A percentile compares a stretch with the other conserved stretches of the same genome.
These are phyloP conservation scores for Sherardia arvensis DNA, from an alignment of 257 asterid species.

Conservation along the genomic window DNA sequence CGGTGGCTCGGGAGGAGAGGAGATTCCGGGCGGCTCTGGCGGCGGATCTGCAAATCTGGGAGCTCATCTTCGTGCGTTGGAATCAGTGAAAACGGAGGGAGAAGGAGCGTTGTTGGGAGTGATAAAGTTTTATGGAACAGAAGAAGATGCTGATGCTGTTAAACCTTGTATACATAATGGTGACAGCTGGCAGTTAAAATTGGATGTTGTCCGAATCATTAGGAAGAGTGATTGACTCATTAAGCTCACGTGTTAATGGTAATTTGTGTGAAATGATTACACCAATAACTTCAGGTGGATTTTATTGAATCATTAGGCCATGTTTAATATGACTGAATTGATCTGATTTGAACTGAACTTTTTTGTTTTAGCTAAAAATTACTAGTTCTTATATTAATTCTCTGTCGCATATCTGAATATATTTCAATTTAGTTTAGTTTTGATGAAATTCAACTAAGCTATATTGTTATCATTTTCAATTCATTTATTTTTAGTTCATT, in stretches of 20 bases:
- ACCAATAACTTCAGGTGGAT: background rate
- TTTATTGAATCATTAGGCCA: no score
- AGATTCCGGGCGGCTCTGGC: constrained; percentile 48
- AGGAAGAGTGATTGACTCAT: background rate
- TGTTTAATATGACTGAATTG: no score
- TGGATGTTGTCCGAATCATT: background rate
- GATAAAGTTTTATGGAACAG: background rate
- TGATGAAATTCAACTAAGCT: no score
- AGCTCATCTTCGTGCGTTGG: constrained; percentile 40
- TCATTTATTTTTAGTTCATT: no score
- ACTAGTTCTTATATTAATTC: no score
- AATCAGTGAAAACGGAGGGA: background rate
- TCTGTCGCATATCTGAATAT: no score
- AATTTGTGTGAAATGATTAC: background rate
- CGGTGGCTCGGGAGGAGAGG: constrained; percentile 57
- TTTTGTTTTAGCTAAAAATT: no score
- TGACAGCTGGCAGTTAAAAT: background rate
- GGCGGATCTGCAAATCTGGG: constrained; percentile 76
- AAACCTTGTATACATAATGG: no score
- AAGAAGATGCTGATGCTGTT: background rate
- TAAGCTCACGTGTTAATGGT: background rate
- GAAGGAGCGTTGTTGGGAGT: constrained; percentile 1
- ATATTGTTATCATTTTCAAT: no score
- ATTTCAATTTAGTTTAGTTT: no score
- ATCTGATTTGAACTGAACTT: no score